These are phyloP conservation scores for Beauveria varroae DNA, from an alignment of 2,329 filamentous ascomycete species.

Conservation along the genomic window DNA sequence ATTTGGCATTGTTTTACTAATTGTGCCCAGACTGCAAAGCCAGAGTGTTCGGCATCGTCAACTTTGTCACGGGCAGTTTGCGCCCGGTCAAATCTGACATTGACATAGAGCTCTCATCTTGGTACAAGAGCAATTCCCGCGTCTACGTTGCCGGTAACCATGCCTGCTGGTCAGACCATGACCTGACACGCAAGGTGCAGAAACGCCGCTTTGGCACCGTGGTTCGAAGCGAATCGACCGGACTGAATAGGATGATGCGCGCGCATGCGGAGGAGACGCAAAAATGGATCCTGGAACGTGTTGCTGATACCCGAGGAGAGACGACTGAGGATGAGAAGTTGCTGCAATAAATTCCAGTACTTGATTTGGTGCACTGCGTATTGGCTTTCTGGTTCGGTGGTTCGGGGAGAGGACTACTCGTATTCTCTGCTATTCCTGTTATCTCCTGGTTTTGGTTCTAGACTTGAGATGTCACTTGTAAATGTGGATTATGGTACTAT, in stretches of 20 bases:
- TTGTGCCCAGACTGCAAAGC: constrained; percentile 50
- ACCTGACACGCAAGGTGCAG: constrained; percentile 49
- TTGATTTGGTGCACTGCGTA: not conserved
- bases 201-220: constrained; percentile 56
- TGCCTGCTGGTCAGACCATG: constrained; percentile 62
- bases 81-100: constrained; percentile 73
- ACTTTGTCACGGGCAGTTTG: constrained; percentile 72
- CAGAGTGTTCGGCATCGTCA: constrained; percentile 64
- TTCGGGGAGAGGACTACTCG: not conserved
- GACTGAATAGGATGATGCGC: constrained; percentile 50
- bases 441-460: not conserved
- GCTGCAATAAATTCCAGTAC: constrained; percentile 12
- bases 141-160: constrained; percentile 74
- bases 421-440: not conserved
- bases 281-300: constrained; percentile 41
- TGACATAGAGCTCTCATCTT: constrained; percentile 62
- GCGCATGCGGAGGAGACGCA: constrained; percentile 44
- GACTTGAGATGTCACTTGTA: not conserved
- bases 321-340: constrained; percentile 43
- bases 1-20: constrained; percentile 12
- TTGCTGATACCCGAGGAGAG: constrained; percentile 31
- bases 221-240: constrained; percentile 39
- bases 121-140: constrained; percentile 77
- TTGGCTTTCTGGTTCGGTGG: not conserved
- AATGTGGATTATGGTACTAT: not conserved